Evolutionary conservation across 1,284 basidiomycete genomes (phyloP).

Genomic region (Phellinidium pouzarii): DNA sequence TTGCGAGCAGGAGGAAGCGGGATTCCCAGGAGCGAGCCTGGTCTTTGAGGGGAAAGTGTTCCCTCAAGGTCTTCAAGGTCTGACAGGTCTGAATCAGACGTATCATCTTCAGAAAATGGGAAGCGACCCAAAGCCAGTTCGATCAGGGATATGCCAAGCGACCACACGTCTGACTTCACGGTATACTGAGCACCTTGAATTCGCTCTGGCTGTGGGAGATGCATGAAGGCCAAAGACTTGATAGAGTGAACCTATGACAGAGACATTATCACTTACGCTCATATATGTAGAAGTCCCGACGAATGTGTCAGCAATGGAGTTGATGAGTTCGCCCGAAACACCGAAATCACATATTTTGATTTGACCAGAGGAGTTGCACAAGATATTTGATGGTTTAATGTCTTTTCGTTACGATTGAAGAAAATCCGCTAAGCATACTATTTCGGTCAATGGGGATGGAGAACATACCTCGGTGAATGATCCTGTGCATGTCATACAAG

Average conservation of each 20-base stretch:
- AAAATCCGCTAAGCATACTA: conserved; percentile 2
- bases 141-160: conserved; percentile 90
- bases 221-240: conserved; percentile 6
- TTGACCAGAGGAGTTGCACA: conserved; percentile 88
- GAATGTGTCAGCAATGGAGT: conserved; percentile 98
- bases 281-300: conserved; percentile 99
- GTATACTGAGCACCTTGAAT: conserved; percentile 98
- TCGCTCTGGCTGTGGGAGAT: conserved; percentile 77
- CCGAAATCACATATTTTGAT: conserved; percentile 99
- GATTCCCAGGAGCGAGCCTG: conserved; percentile 23
- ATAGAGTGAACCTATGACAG: conserved; percentile 15
- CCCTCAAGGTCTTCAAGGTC: conserved; percentile 52
- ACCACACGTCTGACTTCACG: conserved; percentile 98
- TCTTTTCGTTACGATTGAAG: conserved; percentile 43
- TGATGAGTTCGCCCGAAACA: conserved; percentile 96
- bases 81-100: conserved; percentile 60
- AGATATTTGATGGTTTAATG: conserved; percentile 98
- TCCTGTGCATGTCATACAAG: conserved; percentile 98
- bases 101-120: conserved; percentile 73
- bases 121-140: conserved; percentile 92
- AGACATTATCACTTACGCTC: conserved; percentile 65
- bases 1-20: conserved; percentile 20
- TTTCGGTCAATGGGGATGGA: background rate
- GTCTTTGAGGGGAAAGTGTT: conserved; percentile 54
- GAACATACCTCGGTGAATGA: conserved; percentile 89